These are phyloP conservation scores for Camellia japonica DNA, from an alignment of 148 eudicot genomes.

Conservation along the genomic window DNA sequence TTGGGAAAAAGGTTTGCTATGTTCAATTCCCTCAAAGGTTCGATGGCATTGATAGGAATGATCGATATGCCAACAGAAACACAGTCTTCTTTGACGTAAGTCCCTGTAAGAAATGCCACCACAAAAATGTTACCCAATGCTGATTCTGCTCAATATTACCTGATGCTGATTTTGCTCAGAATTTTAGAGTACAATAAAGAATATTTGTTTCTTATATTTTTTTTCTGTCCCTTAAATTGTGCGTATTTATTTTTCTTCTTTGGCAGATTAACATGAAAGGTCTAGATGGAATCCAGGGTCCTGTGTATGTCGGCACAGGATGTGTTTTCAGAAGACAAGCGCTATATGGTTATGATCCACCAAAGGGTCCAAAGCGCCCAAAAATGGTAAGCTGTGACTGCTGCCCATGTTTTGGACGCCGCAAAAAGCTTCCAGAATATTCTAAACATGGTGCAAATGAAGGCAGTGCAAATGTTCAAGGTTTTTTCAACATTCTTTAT, in stretches of 20 bases:
- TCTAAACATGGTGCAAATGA: constrained; percentile 55
- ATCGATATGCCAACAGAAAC: constrained; percentile 95
- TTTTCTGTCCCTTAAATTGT: neutral
- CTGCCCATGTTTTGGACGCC: constrained; percentile 98
- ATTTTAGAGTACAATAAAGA: neutral
- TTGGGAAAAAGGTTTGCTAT: constrained; percentile 89
- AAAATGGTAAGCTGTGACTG: constrained; percentile 97
- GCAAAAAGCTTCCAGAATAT: constrained; percentile 59
- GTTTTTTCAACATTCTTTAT: constrained; percentile 31
- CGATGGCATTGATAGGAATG: constrained; percentile 88
- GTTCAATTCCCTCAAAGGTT: constrained; percentile 97
- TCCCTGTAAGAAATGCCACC: constrained; percentile 22
- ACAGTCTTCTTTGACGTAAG: constrained; percentile 98
- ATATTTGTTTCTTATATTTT: neutral
- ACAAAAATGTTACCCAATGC: neutral
- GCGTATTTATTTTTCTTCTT: neutral
- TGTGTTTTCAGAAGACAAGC: constrained; percentile 98
- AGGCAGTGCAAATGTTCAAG: constrained; percentile 54
- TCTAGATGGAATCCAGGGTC: constrained; percentile 95
- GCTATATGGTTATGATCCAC: constrained; percentile 92
- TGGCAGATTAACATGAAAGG: constrained; percentile 98
- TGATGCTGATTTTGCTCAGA: constrained; percentile 9
- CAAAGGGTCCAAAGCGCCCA: constrained; percentile 91
- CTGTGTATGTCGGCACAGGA: constrained; percentile 96
- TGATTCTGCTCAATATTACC: neutral